A percentile compares a stretch with the other conserved stretches of the same genome.
Conservation (phyloP, 768 basidiomycete genomes). For the Russula compacta region DNA sequence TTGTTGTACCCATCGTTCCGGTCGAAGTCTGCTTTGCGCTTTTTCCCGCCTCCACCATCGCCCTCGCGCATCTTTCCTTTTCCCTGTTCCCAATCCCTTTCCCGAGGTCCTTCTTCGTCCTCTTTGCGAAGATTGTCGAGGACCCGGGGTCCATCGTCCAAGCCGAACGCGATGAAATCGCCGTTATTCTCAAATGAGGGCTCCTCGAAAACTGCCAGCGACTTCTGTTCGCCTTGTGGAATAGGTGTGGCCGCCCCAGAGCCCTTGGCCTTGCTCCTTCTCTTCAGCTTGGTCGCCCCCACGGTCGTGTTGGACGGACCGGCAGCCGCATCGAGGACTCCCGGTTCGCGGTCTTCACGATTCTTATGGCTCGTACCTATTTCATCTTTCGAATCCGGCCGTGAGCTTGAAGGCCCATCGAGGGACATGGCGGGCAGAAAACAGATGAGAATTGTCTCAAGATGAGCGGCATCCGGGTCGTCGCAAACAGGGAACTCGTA, state of each 20-base stretch:
- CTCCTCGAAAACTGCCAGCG: background rate
- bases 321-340: background rate
- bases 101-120: background rate
- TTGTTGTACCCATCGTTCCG: conserved; percentile 41
- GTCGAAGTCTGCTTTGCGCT: conserved; percentile 43
- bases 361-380: background rate
- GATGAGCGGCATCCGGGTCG: background rate
- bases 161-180: conserved; percentile 14
- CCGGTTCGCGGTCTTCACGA: background rate
- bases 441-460: background rate
- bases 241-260: conserved; percentile 5
- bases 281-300: background rate
- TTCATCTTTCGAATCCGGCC: background rate
- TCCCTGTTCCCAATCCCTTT: conserved; percentile 17
- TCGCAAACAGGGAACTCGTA: background rate
- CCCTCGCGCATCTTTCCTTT: conserved; percentile 17
- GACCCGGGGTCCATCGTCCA: conserved; percentile 12
- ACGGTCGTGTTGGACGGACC: background rate
- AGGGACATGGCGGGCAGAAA: background rate
- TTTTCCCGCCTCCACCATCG: conserved; percentile 28
- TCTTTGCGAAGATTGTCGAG: conserved; percentile 18
- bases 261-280: background rate
- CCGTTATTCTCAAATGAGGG: conserved; percentile 8
- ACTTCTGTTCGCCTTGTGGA: background rate
- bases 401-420: background rate